phyloP scores from a whole-genome alignment of 2,329 filamentous ascomycete species.

The Botrytis paeoniae region DNA sequence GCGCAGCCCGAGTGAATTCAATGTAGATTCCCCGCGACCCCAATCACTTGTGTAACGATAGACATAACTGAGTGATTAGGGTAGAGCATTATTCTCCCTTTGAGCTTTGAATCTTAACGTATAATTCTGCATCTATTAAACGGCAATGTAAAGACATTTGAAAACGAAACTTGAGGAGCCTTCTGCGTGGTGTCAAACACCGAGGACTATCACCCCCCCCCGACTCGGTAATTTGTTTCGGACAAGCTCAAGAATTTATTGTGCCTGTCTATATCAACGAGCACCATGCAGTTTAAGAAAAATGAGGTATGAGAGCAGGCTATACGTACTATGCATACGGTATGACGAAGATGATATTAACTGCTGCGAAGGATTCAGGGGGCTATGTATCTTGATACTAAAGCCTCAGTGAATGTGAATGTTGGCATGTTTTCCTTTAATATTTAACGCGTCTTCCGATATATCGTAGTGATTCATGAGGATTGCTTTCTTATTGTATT shows the following conservation, averaged over 20 bases:
- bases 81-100: background rate
- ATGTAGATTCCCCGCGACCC: background rate
- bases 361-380: background rate
- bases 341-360: background rate
- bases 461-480: background rate
- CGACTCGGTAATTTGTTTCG: background rate
- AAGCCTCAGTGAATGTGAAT: background rate
- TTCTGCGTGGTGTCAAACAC: background rate
- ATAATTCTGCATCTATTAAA: background rate
- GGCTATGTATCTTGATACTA: background rate
- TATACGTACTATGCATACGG: background rate
- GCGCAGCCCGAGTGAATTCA: no score
- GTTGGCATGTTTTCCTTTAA: background rate
- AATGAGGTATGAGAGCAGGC: no score
- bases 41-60: background rate
- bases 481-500: background rate
- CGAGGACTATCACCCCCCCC: no score
- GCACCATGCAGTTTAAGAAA: background rate
- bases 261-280: background rate
- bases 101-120: no score
- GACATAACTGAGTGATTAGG: background rate
- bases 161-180: background rate
- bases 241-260: background rate
- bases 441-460: background rate
- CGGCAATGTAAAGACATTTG: background rate